Conservation (phyloP, 2,329 filamentous ascomycete species). For the Diaporthe sp. region DNA sequence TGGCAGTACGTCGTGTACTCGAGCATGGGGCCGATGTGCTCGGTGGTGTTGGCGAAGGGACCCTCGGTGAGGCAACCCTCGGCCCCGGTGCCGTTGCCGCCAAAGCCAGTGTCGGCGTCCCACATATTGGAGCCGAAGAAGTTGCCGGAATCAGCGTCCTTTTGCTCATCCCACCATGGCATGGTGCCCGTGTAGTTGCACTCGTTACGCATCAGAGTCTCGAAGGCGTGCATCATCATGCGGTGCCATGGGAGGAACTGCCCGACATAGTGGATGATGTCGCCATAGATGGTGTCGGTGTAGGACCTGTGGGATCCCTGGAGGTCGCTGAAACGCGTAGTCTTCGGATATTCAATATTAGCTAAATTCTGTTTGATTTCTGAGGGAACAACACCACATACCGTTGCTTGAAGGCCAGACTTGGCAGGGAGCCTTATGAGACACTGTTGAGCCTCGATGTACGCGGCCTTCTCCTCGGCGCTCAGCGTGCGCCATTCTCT, state of each 20-base stretch:
- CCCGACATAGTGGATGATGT: constrained; percentile 33
- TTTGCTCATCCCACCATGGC: constrained; percentile 39
- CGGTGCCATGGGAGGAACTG: constrained; percentile 52
- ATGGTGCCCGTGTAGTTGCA: constrained; percentile 52
- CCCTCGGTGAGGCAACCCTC: constrained; percentile 46
- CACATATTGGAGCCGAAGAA: constrained; percentile 35
- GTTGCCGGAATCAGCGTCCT: constrained; percentile 26
- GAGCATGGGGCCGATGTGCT: constrained; percentile 45
- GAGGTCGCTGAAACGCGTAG: constrained; percentile 31
- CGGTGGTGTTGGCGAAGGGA: constrained; percentile 45
- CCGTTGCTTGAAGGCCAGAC: not conserved
- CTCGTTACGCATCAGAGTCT: constrained; percentile 51
- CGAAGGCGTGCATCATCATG: constrained; percentile 51
- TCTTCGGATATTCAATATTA: not conserved
- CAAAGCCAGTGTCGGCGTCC: constrained; percentile 29
- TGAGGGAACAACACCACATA: not conserved
- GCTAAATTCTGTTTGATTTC: not conserved
- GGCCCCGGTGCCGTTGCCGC: constrained; percentile 29
- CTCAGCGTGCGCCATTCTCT: constrained; percentile 30
- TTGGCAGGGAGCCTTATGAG: constrained; percentile 26
- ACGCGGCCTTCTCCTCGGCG: constrained; percentile 22
- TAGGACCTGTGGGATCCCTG: constrained; percentile 26
- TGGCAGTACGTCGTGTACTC: constrained; percentile 39
- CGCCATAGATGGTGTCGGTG: constrained; percentile 22
- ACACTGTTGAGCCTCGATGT: constrained; percentile 12